phyloP scores from a whole-genome alignment of 495 filamentous ascomycete genomes.

The Neurospora tetraspora region DNA sequence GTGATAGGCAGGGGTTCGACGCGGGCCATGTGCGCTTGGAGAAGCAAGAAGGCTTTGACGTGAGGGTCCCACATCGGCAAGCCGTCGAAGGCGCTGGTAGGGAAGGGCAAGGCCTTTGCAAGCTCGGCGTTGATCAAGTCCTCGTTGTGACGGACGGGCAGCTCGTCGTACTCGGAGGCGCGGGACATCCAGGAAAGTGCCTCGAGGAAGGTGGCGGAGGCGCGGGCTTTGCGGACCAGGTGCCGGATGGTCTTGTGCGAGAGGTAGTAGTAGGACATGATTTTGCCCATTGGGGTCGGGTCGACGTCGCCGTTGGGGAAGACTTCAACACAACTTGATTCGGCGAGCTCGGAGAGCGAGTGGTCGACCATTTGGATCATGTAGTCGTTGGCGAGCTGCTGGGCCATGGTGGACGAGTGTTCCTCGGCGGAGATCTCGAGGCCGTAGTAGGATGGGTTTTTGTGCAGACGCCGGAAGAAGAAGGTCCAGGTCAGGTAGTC shows the following conservation, averaged over 20 bases:
- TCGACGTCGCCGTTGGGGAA: slow-evolving; percentile 85
- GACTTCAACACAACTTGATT: slow-evolving; percentile 71
- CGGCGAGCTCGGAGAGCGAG: slow-evolving; percentile 67
- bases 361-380: slow-evolving; percentile 86
- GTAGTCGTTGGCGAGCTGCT: slow-evolving; percentile 77
- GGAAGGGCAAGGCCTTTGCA: slow-evolving; percentile 63
- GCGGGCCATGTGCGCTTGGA: slow-evolving; percentile 91
- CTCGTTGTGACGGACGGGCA: slow-evolving; percentile 98
- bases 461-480: slow-evolving; percentile 94
- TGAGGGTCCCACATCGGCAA: slow-evolving; percentile 97
- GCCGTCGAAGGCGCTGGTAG: slow-evolving; percentile 35
- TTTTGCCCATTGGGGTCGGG: slow-evolving; percentile 84
- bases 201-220: slow-evolving; percentile 70
- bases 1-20: slow-evolving; percentile 78
- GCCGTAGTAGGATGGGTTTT: slow-evolving; percentile 97
- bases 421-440: slow-evolving; percentile 90
- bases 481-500: slow-evolving; percentile 99
- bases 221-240: slow-evolving; percentile 65
- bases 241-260: slow-evolving; percentile 91
- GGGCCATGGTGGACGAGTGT: slow-evolving; percentile 79
- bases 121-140: slow-evolving; percentile 95
- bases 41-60: slow-evolving; percentile 87
- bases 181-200: slow-evolving; percentile 85
- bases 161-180: slow-evolving; percentile 93
- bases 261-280: slow-evolving; percentile 99